Base-by-base conservation (phyloP, 192 early-diverging fungal species). In the Dispira simplex region DNA sequence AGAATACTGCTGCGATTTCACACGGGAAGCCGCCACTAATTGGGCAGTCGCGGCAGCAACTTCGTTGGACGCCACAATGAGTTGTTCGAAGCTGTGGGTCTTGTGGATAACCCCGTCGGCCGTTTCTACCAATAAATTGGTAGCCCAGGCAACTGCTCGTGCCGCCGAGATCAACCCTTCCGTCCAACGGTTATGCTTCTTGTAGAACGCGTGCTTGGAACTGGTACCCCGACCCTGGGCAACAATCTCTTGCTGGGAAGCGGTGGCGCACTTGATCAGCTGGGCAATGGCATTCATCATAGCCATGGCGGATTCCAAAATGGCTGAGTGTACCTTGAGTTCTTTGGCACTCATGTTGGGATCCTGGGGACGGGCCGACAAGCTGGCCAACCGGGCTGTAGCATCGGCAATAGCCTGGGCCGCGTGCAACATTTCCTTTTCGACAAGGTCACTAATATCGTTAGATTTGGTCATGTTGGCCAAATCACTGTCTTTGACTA, bases 121-220 rank as follows among this genome's bases (percentile, higher is more conserved):
- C 26, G 85, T 86, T 68, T 97, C 94, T 23, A 99, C 95, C 60
- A 99, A 71, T 46, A 85, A 77, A 27, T 86, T 92, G 2, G 96
- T 99, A 11, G 93, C 93, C n/a, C 88, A 54, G 0, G 96, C 92
- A 14, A 99, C 92, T 0, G 93, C 81, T 71, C 96, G 91, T 16
- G 96, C 96, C 0, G 96, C 96, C 8, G 90, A 91, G 64, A 99
- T 94, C 18, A 99, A 80, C 25, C 96, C 96, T 70, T 99, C 96
- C 6, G 94, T 99, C 96, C 96, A 99, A 64, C 93, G 89, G 81
- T 99, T 96, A 80, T 99, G 91, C 80, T 99, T 99, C 74, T 97
- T 97, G 81, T 99, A 99, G 72, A 97, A 97, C 1, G 89, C 91
- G 1, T 84, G 83, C 60, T 82, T 86, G 13, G 89, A 82, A 47